Percentiles rank a stretch among this genome's conserved stretches.
phyloP scores from a whole-genome alignment of 108 stramenopile genomes.

The Seminavis robusta region DNA sequence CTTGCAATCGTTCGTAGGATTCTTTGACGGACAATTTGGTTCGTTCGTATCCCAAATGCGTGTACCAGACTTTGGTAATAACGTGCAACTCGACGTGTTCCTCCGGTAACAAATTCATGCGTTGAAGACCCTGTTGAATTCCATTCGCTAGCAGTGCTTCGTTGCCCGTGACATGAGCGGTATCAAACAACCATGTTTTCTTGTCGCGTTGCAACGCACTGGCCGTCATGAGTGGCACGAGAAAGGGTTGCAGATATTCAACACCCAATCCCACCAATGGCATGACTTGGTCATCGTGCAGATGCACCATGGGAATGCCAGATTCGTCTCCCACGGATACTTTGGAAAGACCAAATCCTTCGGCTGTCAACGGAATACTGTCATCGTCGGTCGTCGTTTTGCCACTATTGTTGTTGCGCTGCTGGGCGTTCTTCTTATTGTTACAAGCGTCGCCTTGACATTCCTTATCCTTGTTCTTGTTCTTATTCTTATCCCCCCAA shows the following conservation, averaged over 20 bases:
- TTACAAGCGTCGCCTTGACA: too few relatives aligned
- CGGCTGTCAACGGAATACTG: too few relatives aligned
- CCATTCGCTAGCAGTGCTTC: conserved; percentile 67
- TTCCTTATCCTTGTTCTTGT: too few relatives aligned
- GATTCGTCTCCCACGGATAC: too few relatives aligned
- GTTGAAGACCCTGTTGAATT: conserved; percentile 34
- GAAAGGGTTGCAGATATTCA: conserved; percentile 63
- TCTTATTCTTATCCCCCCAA: too few relatives aligned
- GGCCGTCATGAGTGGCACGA: conserved; percentile 35
- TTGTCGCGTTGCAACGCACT: conserved; percentile 27
- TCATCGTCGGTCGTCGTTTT: too few relatives aligned
- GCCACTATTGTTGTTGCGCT: too few relatives aligned
- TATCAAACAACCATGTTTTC: conserved; percentile 67
- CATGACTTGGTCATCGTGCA: conserved; percentile 39
- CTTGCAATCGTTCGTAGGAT: conserved; percentile 38
- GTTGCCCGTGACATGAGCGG: conserved; percentile 66
- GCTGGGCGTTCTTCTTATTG: too few relatives aligned
- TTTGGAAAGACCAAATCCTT: too few relatives aligned
- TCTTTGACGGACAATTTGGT: conserved; percentile 63
- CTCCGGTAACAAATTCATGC: conserved; percentile 4
- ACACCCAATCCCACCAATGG: conserved; percentile 81
- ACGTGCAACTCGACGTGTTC: conserved; percentile 53
- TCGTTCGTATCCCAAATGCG: conserved; percentile 84
- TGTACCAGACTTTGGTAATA: conserved; percentile 90
- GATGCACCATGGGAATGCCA: too few relatives aligned